phyloP scores from a whole-genome alignment of 31 red algal species.

The Porphyra umbilicalis region DNA sequence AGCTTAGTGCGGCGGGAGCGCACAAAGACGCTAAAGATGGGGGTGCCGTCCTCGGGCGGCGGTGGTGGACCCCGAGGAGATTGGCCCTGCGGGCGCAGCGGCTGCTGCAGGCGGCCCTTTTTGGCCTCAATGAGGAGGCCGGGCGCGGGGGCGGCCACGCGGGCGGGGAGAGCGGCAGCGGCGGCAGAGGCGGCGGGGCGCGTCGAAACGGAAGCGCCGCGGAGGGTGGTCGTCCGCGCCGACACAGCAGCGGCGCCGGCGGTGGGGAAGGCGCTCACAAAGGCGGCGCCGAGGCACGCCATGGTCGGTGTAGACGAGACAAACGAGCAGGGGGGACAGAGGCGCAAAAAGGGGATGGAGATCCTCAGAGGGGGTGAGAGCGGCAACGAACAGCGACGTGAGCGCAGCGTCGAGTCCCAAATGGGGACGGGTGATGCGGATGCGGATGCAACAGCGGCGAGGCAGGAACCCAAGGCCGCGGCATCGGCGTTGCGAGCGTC shows the following conservation, averaged over 20 bases:
- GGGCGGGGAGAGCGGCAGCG: background rate
- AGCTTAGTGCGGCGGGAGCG: constrained; percentile 49
- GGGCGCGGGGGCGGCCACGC: too few relatives aligned
- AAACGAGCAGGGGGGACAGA: too few relatives aligned
- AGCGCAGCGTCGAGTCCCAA: too few relatives aligned
- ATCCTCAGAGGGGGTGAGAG: too few relatives aligned
- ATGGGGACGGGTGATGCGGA: too few relatives aligned
- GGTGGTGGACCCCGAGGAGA: background rate
- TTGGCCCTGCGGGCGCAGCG: constrained; percentile 31
- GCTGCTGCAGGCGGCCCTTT: constrained; percentile 48
- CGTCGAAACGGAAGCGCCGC: background rate
- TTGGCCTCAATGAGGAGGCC: constrained; percentile 22
- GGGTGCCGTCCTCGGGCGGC: constrained; percentile 93
- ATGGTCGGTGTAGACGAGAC: too few relatives aligned
- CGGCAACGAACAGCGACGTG: too few relatives aligned
- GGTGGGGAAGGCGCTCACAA: background rate
- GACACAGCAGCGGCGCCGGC: background rate
- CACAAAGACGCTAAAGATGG: constrained; percentile 79
- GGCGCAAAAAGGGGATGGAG: too few relatives aligned
- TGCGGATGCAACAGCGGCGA: too few relatives aligned
- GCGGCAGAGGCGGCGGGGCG: background rate
- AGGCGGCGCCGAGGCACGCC: background rate
- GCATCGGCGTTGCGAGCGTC: too few relatives aligned
- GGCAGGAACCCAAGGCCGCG: too few relatives aligned
- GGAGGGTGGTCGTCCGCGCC: background rate